Conservation (phyloP, 805 yeast genomes). For the Cyberlindnera maritima region DNA sequence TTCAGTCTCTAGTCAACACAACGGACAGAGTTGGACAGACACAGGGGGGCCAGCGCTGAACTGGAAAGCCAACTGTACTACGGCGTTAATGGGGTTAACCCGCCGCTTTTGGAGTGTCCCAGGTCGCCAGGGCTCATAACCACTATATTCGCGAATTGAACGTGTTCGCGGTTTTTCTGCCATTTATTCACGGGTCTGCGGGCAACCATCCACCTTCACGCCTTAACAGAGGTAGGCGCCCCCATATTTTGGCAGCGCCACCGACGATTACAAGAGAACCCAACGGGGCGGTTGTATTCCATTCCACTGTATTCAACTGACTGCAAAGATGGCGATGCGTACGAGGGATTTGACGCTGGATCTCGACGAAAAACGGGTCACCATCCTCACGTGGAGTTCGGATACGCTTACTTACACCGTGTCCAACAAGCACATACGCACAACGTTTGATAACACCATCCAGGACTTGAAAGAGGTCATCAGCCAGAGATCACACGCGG, state of each 20-base stretch:
- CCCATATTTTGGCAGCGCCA: too few species aligned
- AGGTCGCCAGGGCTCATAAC: background rate
- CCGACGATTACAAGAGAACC: background rate
- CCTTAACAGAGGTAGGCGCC: too few species aligned
- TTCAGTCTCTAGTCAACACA: too few species aligned
- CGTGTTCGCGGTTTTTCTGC: background rate
- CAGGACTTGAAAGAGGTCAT: constrained; percentile 26
- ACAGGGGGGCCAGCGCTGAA: too few species aligned
- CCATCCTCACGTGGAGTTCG: constrained; percentile 23
- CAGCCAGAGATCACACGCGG: constrained; percentile 16
- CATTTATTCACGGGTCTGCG: background rate
- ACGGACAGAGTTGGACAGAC: too few species aligned
- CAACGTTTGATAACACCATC: constrained; percentile 26
- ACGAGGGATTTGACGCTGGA: constrained; percentile 22
- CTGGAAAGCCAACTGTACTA: too few species aligned
- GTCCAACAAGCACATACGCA: constrained; percentile 18
- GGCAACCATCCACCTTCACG: too few species aligned
- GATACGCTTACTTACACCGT: constrained; percentile 17
- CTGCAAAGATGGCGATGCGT: constrained; percentile 16
- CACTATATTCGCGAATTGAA: background rate
- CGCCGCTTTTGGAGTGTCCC: background rate
- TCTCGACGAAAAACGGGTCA: constrained; percentile 12
- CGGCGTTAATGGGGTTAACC: constrained; percentile 7
- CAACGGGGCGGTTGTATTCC: background rate
- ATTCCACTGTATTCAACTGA: background rate